Percentiles rank a stretch among this genome's conserved stretches.
Evolutionary conservation across 2,329 filamentous ascomycete species (phyloP).

Genomic region (Fusarium dimerum): DNA sequence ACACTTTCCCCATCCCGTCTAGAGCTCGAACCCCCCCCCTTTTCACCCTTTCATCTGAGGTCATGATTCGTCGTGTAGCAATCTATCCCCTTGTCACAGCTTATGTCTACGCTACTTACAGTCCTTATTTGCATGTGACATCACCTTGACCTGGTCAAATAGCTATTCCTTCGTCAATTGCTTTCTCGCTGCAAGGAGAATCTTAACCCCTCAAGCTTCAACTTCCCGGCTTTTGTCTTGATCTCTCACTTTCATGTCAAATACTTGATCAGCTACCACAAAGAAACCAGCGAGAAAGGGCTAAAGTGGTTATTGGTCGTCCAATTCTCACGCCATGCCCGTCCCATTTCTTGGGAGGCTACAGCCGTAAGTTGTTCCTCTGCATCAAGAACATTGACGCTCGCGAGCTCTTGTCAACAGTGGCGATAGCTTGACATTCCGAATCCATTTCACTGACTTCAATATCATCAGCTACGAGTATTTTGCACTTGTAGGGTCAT

Average conservation of each 20-base stretch:
- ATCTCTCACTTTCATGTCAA: constrained; percentile 5
- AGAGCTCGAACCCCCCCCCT: not conserved
- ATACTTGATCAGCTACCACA: not conserved
- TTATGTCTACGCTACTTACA: constrained; percentile 12
- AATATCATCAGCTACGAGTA: constrained; percentile 70
- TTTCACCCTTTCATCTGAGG: constrained; percentile 8
- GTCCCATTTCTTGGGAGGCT: constrained; percentile 55
- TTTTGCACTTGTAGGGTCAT: constrained; percentile 79
- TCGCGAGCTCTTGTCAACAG: constrained; percentile 6
- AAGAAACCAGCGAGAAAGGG: constrained; percentile 5
- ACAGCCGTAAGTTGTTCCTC: constrained; percentile 45
- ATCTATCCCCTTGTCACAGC: constrained; percentile 2
- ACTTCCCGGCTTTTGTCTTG: not conserved
- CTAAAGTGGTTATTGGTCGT: constrained; percentile 2
- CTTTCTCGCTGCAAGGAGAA: no score
- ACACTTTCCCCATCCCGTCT: not conserved
- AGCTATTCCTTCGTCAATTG: constrained; percentile 7
- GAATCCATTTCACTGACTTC: constrained; percentile 15
- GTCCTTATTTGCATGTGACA: constrained; percentile 31
- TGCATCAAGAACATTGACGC: constrained; percentile 3
- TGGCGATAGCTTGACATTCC: not conserved
- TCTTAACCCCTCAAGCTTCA: constrained; percentile 8
- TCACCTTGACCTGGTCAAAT: constrained; percentile 19
- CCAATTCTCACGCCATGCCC: constrained; percentile 42
- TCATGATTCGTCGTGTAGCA: constrained; percentile 19